Evolutionary conservation across 352 stramenopile genomes (phyloP).

Genomic region (Plasmopara viticola): DNA sequence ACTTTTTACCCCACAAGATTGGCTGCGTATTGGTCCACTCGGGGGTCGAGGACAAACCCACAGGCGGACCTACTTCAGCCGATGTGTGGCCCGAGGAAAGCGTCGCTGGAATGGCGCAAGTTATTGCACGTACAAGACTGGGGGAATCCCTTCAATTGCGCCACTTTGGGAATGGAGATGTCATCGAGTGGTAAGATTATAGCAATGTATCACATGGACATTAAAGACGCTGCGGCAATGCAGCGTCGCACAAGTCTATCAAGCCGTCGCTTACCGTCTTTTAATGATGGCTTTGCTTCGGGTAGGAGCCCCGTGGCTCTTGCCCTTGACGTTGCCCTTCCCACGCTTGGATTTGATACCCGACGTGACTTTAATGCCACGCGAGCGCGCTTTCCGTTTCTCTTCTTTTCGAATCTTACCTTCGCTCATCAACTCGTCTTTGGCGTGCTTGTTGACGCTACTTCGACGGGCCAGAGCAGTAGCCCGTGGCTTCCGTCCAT

Average conservation of each 20-base stretch:
- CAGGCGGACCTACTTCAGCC: slow-evolving; percentile 29
- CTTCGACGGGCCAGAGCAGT: slow-evolving; percentile 29
- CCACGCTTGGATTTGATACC: slow-evolving; percentile 44
- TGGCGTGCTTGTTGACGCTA: slow-evolving; percentile 71
- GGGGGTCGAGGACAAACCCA: slow-evolving; percentile 50
- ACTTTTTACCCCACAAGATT: slow-evolving; percentile 51
- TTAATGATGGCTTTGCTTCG: slow-evolving; percentile 80
- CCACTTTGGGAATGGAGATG: slow-evolving; percentile 44
- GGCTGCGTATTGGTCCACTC: slow-evolving; percentile 51
- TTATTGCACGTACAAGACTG: slow-evolving; percentile 40
- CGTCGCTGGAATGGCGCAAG: slow-evolving; percentile 42
- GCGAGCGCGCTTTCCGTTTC: slow-evolving; percentile 75
- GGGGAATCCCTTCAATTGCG: slow-evolving; percentile 53
- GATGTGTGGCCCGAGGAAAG: slow-evolving; percentile 40
- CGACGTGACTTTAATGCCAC: slow-evolving; percentile 56
- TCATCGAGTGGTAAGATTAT: slow-evolving; percentile 42
- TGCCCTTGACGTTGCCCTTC: slow-evolving; percentile 71
- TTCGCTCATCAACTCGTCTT: slow-evolving; percentile 73
- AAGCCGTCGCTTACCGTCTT: slow-evolving; percentile 25
- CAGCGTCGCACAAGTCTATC: neutral
- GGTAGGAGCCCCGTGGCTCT: slow-evolving; percentile 73
- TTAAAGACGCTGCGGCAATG: slow-evolving; percentile 9
- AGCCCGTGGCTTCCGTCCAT: slow-evolving; percentile 62
- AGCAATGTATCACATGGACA: slow-evolving; percentile 4
- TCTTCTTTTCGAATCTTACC: slow-evolving; percentile 82